Evolutionary conservation across 2,329 filamentous ascomycete species (phyloP).

Genomic region (Clonostachys rhizophaga): DNA sequence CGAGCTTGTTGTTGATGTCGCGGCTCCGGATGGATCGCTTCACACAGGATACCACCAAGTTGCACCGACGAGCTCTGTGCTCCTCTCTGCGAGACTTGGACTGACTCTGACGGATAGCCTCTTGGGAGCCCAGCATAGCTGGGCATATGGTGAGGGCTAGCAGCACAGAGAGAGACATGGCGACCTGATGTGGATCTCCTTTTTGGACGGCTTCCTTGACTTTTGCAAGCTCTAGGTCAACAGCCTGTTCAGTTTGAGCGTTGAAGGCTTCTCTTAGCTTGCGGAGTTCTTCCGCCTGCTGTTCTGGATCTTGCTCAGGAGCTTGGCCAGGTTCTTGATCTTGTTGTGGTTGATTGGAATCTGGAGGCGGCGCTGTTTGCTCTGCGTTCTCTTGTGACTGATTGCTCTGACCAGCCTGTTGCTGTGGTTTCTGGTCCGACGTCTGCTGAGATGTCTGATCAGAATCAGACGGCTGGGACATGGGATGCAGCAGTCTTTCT

Average conservation of each 20-base stretch:
- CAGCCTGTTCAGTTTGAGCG: constrained; percentile 12
- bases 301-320: background rate
- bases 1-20: constrained; percentile 34
- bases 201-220: constrained; percentile 14
- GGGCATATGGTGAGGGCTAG: constrained; percentile 19
- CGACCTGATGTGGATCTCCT: constrained; percentile 15
- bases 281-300: background rate
- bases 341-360: no score
- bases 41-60: constrained; percentile 37
- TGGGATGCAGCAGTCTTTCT: no score
- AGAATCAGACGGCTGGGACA: no score
- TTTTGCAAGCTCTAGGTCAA: constrained; percentile 15
- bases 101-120: constrained; percentile 40
- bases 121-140: constrained; percentile 37
- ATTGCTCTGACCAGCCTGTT: no score
- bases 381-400: no score
- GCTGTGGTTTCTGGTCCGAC: no score
- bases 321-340: background rate
- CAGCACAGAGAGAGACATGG: constrained; percentile 19
- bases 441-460: no score
- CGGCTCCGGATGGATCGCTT: constrained; percentile 37
- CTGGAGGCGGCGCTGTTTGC: no score
- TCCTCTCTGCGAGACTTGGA: constrained; percentile 38
- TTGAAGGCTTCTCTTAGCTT: constrained; percentile 9
- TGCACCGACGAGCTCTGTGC: constrained; percentile 40